Percentiles rank a stretch among this genome's conserved stretches.
These are phyloP conservation scores for Raffaelea deltoideospora DNA, from an alignment of 2,329 filamentous ascomycete genomes.

Conservation along the genomic window DNA sequence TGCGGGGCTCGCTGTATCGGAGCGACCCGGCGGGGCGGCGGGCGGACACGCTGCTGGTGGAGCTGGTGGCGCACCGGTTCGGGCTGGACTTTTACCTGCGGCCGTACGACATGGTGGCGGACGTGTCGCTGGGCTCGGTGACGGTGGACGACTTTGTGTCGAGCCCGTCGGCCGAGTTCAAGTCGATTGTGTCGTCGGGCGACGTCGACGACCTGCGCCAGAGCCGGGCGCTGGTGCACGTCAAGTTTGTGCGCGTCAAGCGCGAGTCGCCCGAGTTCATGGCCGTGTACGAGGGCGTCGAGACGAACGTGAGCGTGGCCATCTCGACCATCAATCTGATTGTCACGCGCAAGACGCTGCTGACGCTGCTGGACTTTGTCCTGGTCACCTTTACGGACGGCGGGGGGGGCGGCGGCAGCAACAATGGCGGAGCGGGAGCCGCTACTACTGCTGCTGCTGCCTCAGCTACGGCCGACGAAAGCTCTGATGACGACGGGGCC, in stretches of 20 bases:
- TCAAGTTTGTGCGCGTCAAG: conserved; percentile 85
- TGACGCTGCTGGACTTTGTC: conserved; percentile 89
- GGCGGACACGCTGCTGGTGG: conserved; percentile 70
- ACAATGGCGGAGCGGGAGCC: neutral
- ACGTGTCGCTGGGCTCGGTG: conserved; percentile 74
- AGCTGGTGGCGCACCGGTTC: conserved; percentile 82
- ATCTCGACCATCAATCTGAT: conserved; percentile 94
- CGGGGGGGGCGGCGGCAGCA: conserved; percentile 20
- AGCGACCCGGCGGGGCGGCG: conserved; percentile 66
- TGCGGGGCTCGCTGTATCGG: conserved; percentile 83
- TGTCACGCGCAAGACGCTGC: conserved; percentile 79
- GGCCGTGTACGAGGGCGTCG: conserved; percentile 80
- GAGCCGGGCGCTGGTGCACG: conserved; percentile 66
- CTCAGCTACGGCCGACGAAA: no score
- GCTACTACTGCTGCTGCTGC: no score
- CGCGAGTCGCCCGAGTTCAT: conserved; percentile 85
- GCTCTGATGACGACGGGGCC: no score
- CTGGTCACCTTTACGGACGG: conserved; percentile 70
- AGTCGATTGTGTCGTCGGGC: conserved; percentile 85
- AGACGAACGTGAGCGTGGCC: conserved; percentile 79
- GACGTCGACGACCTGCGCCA: conserved; percentile 57
- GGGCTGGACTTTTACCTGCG: conserved; percentile 76
- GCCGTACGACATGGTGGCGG: conserved; percentile 83
- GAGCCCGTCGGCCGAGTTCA: conserved; percentile 77
- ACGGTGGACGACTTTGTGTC: conserved; percentile 93